Evolutionary conservation across 1,139 yeast genomes (phyloP).

Genomic region (Hansenula sp.): DNA sequence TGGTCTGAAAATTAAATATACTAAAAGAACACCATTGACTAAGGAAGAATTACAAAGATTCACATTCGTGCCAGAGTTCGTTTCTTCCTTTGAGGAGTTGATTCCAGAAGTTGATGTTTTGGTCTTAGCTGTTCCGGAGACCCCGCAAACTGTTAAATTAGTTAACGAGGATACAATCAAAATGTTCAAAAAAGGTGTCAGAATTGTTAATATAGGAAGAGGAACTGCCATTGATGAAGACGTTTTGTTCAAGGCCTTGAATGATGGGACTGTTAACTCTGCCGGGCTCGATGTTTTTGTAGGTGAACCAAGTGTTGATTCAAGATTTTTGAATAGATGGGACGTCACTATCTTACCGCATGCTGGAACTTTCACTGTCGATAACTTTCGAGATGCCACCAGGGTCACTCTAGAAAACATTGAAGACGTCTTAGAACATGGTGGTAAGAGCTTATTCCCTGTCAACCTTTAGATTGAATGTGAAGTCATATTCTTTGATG

Average conservation of each 20-base stretch:
- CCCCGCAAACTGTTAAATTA: constrained; percentile 53
- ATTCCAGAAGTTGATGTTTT: constrained; percentile 48
- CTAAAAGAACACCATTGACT: constrained; percentile 50
- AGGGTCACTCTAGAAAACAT: constrained; percentile 20
- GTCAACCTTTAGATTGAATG: constrained; percentile 1
- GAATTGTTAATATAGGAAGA: constrained; percentile 78
- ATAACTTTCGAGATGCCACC: constrained; percentile 16
- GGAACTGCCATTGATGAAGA: constrained; percentile 72
- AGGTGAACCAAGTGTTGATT: constrained; percentile 58
- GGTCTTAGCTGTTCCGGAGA: constrained; percentile 67
- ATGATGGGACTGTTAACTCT: constrained; percentile 62
- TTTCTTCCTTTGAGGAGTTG: constrained; percentile 33
- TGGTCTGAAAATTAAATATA: constrained; percentile 67
- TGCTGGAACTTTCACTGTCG: constrained; percentile 39
- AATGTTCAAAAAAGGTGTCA: constrained; percentile 48
- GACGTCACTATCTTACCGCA: constrained; percentile 77
- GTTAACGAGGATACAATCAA: constrained; percentile 46
- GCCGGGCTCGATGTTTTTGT: constrained; percentile 84
- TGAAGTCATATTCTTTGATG: no score
- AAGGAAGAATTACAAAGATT: constrained; percentile 32
- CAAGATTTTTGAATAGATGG: constrained; percentile 49
- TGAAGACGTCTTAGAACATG: constrained; percentile 16
- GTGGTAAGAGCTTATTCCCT: constrained; percentile 17
- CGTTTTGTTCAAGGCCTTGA: constrained; percentile 64
- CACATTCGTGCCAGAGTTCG: constrained; percentile 44